A percentile compares a stretch with the other conserved stretches of the same genome.
Conservation (phyloP, 2,329 filamentous ascomycete species). For the Nigrograna mackinnonii region DNA sequence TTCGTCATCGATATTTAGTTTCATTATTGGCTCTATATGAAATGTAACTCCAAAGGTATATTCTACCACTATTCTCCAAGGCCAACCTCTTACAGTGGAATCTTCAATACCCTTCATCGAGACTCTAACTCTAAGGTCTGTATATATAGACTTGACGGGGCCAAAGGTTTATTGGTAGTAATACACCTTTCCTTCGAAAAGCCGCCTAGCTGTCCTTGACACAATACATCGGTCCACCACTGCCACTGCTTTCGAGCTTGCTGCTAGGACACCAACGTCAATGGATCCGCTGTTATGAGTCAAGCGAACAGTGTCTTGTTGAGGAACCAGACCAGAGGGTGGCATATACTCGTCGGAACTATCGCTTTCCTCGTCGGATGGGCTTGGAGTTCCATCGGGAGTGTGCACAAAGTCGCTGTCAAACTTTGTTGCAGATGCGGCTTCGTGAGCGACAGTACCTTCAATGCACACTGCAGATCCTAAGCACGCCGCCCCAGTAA, state of each 20-base stretch:
- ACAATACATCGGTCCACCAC: slow-evolving; percentile 29
- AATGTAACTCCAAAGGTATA: too few species aligned
- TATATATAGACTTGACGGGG: too few species aligned
- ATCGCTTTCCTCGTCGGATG: too few species aligned
- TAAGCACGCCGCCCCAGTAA: slow-evolving; percentile 37
- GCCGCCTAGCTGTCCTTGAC: slow-evolving; percentile 33
- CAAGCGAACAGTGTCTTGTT: slow-evolving; percentile 6
- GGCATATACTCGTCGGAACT: too few species aligned
- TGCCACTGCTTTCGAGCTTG: slow-evolving; percentile 16
- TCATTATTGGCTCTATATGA: too few species aligned
- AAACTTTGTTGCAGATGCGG: background rate
- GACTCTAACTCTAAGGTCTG: too few species aligned
- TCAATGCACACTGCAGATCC: slow-evolving; percentile 30
- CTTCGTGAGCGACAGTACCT: slow-evolving; percentile 26
- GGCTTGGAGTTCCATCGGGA: background rate
- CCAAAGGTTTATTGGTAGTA: too few species aligned
- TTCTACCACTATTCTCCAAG: too few species aligned
- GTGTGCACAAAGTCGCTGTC: too few species aligned
- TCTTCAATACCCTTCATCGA: too few species aligned
- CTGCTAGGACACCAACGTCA: slow-evolving; percentile 23
- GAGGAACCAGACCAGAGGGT: background rate
- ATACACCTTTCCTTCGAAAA: slow-evolving; percentile 28
- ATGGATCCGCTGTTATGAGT: slow-evolving; percentile 29
- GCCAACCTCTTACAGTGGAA: too few species aligned
- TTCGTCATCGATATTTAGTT: too few species aligned